Evolutionary conservation across 2,329 filamentous ascomycete genomes (phyloP), one percentile per base, ranked within the genome.

Genomic region (Lecanicillium sp.): DNA sequence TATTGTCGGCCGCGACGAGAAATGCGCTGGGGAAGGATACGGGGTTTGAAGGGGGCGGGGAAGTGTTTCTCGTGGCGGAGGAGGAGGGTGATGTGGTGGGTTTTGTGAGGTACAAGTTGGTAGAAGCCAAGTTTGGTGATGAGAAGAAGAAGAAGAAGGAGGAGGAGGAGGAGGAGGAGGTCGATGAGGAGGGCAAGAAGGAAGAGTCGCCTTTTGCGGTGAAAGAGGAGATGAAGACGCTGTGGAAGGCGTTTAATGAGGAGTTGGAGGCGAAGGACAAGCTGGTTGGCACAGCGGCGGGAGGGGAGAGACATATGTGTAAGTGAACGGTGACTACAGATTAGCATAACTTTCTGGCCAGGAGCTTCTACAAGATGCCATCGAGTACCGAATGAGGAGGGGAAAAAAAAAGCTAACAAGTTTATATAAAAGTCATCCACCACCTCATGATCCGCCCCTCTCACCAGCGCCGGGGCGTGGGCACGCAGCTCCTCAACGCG

Each of bases 401-500:
- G 19, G 33, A 6, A 3, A 21, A 15, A 19, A 19, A 15, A 24
- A 47, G 38, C 48, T 46, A 29, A 53, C 12, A 9, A 14, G 19
- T 9, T 24, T 14, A 12, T 12, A 14, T 14, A n/a, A 27, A 17
- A 58, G 55, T 53, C 37, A 44, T 58, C 15, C 52, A 53, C 15
- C 54, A 54, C n/a, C 48, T 57, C 15, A 60, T 58, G 56, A 46
- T 59, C 7, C 49, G 54, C 14, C 56, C 59, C 2, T 12, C 33
- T 12, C 40, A 57, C 20, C 57, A 61, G 38, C 49, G 55, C 9
- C 50, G 42, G 5, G 56, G 55, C 15, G 46, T 57, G 2, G 53
- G 57, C 10, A 23, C 29, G 5, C 44, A 45, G 19, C 37, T 60
- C 10, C 51, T 59, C 3, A 21, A 23, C 6, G 38, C 32, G 5